Conservation (phyloP, 73 alveolate genomes). For the Paramecium tetraurelia region DNA sequence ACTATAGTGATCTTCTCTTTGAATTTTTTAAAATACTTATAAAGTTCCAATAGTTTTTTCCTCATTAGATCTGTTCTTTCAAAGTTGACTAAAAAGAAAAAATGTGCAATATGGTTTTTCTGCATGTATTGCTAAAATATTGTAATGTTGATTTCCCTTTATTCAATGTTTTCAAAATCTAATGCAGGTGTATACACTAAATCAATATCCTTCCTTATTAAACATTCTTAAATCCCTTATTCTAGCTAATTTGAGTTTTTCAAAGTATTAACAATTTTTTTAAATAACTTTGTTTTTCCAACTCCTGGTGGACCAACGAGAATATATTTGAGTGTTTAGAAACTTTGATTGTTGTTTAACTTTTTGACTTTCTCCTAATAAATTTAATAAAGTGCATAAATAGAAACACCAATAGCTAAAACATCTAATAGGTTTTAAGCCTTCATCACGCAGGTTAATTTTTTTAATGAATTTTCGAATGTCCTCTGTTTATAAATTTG, state of each 20-base stretch:
- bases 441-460: not conserved
- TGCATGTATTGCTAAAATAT: not conserved
- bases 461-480: not conserved
- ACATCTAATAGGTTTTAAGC: too few relatives aligned
- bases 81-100: not conserved
- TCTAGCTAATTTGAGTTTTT: not conserved
- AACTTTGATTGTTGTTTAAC: not conserved
- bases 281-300: not conserved
- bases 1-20: not conserved
- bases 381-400: too few relatives aligned
- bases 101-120: not conserved
- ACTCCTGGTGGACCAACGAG: not conserved
- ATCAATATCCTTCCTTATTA: not conserved
- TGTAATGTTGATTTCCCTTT: not conserved
- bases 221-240: not conserved
- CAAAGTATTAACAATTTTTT: not conserved
- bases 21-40: not conserved
- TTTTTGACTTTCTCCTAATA: too few relatives aligned
- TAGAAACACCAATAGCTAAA: too few relatives aligned
- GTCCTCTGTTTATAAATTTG: not conserved
- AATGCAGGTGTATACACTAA: not conserved
- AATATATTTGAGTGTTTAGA: not conserved
- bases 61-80: constrained; percentile 20
- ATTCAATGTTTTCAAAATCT: not conserved
- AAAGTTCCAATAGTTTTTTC: not conserved